These are phyloP conservation scores for Saitozyma podzolica DNA, from an alignment of 768 basidiomycete species.

Conservation along the genomic window DNA sequence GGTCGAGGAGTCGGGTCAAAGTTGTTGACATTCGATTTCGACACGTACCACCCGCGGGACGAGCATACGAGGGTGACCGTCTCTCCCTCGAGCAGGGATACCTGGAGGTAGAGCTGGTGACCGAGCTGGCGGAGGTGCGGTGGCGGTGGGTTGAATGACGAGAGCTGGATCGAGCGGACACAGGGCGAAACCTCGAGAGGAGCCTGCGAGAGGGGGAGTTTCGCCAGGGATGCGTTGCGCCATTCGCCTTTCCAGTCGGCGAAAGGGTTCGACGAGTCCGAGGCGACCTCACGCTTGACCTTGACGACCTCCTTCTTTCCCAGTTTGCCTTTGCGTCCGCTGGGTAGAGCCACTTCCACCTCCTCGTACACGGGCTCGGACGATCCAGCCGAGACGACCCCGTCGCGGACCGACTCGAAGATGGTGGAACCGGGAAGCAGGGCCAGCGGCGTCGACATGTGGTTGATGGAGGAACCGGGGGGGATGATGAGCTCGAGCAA, in stretches of 20 bases:
- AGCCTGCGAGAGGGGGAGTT: constrained; percentile 37
- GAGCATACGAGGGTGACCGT: constrained; percentile 53
- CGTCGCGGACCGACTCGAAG: constrained; percentile 53
- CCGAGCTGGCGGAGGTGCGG: constrained; percentile 54
- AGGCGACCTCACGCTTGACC: constrained; percentile 23
- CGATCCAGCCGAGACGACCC: constrained; percentile 25
- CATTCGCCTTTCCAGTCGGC: constrained; percentile 44
- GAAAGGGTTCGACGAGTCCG: constrained; percentile 44
- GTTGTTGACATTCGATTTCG: constrained; percentile 48
- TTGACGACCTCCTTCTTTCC: constrained; percentile 44
- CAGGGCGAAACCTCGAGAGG: constrained; percentile 36
- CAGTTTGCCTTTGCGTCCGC: constrained; percentile 46
- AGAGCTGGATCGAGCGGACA: constrained; percentile 51
- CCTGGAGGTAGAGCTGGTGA: constrained; percentile 55
- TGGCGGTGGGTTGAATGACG: constrained; percentile 56
- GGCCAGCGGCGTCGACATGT: constrained; percentile 36
- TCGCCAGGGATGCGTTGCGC: constrained; percentile 14
- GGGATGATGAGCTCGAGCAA: constrained; percentile 49
- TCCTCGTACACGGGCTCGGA: constrained; percentile 30
- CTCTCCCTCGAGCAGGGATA: constrained; percentile 55
- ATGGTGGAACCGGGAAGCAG: constrained; percentile 47
- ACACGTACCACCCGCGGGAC: constrained; percentile 55
- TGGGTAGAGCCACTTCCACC: constrained; percentile 35
- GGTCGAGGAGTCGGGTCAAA: constrained; percentile 55
- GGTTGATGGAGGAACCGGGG: constrained; percentile 36